Evolutionary conservation across 78 protist species (phyloP).

Genomic region (Goniomonas avonlea): DNA sequence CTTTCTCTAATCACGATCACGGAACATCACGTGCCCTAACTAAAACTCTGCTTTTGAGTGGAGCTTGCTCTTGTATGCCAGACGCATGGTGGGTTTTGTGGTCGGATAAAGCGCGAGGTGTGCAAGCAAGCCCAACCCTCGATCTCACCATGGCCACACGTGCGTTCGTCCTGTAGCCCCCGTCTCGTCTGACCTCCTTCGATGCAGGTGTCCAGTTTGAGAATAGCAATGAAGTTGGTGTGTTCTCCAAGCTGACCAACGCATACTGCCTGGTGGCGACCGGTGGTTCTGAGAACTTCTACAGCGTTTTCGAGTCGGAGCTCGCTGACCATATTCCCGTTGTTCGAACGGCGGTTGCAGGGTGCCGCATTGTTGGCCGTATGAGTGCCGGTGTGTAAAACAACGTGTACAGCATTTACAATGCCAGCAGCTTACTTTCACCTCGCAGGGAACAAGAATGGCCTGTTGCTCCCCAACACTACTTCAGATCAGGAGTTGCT

Average conservation of each 20-base stretch:
- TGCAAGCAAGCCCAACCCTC: too few species aligned
- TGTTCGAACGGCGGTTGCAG: slow-evolving; percentile 74
- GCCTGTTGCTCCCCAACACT: slow-evolving; percentile 89
- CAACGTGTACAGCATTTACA: not conserved
- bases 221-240: slow-evolving; percentile 93
- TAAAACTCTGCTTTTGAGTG: too few species aligned
- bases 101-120: too few species aligned
- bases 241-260: slow-evolving; percentile 93
- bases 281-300: slow-evolving; percentile 90
- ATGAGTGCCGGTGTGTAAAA: slow-evolving; percentile 54
- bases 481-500: slow-evolving; percentile 95
- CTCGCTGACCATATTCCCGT: slow-evolving; percentile 90
- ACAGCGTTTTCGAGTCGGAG: slow-evolving; percentile 78
- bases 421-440: not conserved
- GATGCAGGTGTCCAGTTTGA: slow-evolving; percentile 86
- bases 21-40: too few species aligned
- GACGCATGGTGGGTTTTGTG: too few species aligned
- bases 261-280: slow-evolving; percentile 48
- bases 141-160: too few species aligned
- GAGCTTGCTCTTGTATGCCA: too few species aligned
- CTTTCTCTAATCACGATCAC: too few species aligned
- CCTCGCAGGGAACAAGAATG: slow-evolving; percentile 89
- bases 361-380: slow-evolving; percentile 79
- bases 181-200: too few species aligned
- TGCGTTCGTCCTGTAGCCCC: too few species aligned